Evolutionary conservation across 2,329 filamentous ascomycete species (phyloP).

Genomic region (Colletotrichum agaves): DNA sequence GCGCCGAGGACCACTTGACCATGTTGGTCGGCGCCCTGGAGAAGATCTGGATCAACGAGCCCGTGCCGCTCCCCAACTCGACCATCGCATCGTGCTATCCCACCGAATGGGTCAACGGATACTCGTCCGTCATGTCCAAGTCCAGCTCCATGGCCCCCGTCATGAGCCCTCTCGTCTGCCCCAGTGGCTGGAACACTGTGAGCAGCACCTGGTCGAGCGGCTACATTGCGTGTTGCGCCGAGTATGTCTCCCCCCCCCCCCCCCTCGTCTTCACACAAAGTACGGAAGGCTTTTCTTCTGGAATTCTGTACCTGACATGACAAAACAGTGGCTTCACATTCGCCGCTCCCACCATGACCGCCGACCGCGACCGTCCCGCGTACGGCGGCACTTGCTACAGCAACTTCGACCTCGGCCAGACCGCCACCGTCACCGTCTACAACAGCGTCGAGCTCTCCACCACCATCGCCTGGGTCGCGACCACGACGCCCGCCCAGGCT

Average conservation of each 20-base stretch:
- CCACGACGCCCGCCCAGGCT: conserved; percentile 32
- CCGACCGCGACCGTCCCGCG: conserved; percentile 26
- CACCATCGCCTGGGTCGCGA: conserved; percentile 27
- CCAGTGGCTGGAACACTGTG: conserved; percentile 28
- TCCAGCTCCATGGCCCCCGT: conserved; percentile 34
- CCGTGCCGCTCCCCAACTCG: conserved; percentile 28
- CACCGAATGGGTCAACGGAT: conserved; percentile 28
- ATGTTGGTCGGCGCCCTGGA: conserved; percentile 34
- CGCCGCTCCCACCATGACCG: conserved; percentile 15
- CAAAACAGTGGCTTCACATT: conserved; percentile 28
- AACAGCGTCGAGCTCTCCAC: conserved; percentile 28
- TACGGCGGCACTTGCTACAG: conserved; percentile 35
- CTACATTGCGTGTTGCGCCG: conserved; percentile 33
- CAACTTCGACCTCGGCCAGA: conserved; percentile 31
- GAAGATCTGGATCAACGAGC: conserved; percentile 37
- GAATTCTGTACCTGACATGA: not conserved
- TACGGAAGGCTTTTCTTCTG: too few species aligned
- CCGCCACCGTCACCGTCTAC: conserved; percentile 35
- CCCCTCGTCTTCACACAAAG: too few species aligned
- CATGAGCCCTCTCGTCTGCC: conserved; percentile 32
- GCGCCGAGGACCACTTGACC: conserved; percentile 31
- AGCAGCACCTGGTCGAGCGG: conserved; percentile 33
- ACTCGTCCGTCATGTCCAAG: conserved; percentile 21
- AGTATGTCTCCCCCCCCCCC: conserved; percentile 14
- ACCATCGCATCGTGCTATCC: conserved; percentile 32